A percentile compares a stretch with the other conserved stretches of the same genome.
These are phyloP conservation scores for Circinella umbellata DNA, from an alignment of 371 early-diverging fungal species.

Conservation along the genomic window DNA sequence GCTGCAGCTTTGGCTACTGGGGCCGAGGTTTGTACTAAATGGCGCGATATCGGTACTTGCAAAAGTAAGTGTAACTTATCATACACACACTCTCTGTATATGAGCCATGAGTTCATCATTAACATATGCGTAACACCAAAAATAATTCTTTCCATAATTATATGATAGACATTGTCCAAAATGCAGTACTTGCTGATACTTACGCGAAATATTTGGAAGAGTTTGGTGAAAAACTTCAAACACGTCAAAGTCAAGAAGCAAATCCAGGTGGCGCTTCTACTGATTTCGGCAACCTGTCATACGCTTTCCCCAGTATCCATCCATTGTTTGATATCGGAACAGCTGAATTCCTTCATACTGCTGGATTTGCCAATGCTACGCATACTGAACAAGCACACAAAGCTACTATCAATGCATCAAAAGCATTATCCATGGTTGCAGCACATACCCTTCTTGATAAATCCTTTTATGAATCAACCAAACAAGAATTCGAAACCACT, in stretches of 20 bases:
- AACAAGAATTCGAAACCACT: background rate
- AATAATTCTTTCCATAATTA: slow-evolving; percentile 50
- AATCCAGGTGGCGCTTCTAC: slow-evolving; percentile 36
- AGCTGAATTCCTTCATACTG: slow-evolving; percentile 62
- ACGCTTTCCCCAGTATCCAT: slow-evolving; percentile 46
- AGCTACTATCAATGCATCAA: slow-evolving; percentile 40
- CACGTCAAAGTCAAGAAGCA: slow-evolving; percentile 5
- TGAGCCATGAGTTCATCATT: too few species aligned
- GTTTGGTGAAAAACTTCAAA: background rate
- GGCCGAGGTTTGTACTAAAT: slow-evolving; percentile 59
- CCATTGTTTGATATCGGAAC: slow-evolving; percentile 42
- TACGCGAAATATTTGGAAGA: slow-evolving; percentile 5
- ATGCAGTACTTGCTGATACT: slow-evolving; percentile 1
- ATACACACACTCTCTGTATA: too few species aligned
- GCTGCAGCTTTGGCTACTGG: slow-evolving; percentile 73
- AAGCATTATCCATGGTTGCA: slow-evolving; percentile 19
- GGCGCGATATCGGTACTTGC: slow-evolving; percentile 44
- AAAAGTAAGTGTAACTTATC: slow-evolving; percentile 24
- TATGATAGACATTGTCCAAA: slow-evolving; percentile 8
- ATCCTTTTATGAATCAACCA: slow-evolving; percentile 9
- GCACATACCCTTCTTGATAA: slow-evolving; percentile 7
- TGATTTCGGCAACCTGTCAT: slow-evolving; percentile 75
- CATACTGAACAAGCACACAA: slow-evolving; percentile 62
- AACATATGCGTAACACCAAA: slow-evolving; percentile 19
- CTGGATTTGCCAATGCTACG: slow-evolving; percentile 64